Evolutionary conservation across 352 stramenopile genomes (phyloP).

Genomic region (Aphanomyces invadans): DNA sequence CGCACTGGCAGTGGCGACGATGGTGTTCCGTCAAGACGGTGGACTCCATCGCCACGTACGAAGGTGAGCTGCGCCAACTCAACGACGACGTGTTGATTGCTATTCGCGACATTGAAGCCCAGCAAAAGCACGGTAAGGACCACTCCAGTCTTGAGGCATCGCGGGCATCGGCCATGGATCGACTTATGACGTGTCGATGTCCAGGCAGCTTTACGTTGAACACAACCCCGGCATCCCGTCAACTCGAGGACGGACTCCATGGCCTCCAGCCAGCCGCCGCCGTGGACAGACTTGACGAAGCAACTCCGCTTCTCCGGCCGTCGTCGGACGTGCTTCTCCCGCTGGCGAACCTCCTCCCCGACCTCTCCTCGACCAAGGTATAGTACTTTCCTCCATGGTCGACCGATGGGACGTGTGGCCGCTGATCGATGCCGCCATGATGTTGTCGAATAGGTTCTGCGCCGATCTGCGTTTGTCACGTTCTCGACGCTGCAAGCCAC

Average conservation of each 20-base stretch:
- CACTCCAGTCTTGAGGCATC: neutral
- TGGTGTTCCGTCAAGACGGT: slow-evolving; percentile 34
- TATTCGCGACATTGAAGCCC: slow-evolving; percentile 22
- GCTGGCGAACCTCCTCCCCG: neutral
- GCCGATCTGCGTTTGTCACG: slow-evolving; percentile 57
- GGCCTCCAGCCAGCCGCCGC: no score
- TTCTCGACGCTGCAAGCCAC: slow-evolving; percentile 56
- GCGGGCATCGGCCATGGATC: no score
- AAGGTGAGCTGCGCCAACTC: slow-evolving; percentile 38
- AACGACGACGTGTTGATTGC: slow-evolving; percentile 35
- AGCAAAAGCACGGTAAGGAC: slow-evolving; percentile 26
- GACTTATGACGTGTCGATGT: no score
- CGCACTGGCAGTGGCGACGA: slow-evolving; percentile 25
- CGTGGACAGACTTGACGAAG: slow-evolving; percentile 19
- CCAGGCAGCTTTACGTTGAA: slow-evolving; percentile 15
- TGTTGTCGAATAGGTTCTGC: slow-evolving; percentile 34
- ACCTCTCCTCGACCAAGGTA: neutral
- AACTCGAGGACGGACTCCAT: no score
- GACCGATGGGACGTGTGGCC: no score
- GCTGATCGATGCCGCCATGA: no score
- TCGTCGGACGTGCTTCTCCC: neutral
- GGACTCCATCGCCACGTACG: slow-evolving; percentile 58
- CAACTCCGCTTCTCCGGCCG: neutral
- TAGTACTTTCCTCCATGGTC: neutral
- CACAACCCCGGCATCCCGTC: no score